Evolutionary conservation across 208 protist species (phyloP), one percentile per base, ranked within the genome.

Genomic region (Perkinsela sp.): DNA sequence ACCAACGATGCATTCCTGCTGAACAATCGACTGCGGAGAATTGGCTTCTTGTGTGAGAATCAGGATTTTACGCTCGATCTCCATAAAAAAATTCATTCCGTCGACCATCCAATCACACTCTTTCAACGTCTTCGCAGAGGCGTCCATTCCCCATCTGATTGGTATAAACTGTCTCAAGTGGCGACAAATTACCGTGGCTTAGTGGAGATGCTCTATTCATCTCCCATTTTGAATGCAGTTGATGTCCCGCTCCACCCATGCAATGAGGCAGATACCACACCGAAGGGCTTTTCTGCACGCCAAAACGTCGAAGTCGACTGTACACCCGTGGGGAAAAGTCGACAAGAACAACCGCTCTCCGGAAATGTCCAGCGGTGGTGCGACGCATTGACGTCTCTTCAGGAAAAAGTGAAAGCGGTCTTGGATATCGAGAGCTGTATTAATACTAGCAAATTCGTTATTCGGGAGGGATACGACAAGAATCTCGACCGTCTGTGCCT

Each of bases 1-100:
- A 65, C 73, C 0, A 76, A 65, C 29, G 70, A 75, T 30, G 1
- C 71, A 1, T n/a, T 30, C 31, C 16, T 48, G 16, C 28, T 74
- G 30, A 0, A 71, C 15, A 30, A 15, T 15, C 40, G 40, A 6
- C 40, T n/a, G 22, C 13, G 13, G 40, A 57, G 22, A 22, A 57
- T 57, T n/a, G 22, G 22, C 13, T 57, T n/a, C 40, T 22, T 57
- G 13, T n/a, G 13, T n/a, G 40, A 57, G 6, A 57, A 57, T 57
- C 40, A 57, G 22, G 40, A 57, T 22, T 57, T 57, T 22, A n/a
- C 13, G 13, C 40, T 57, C 13, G 22, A 57, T 6, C 40, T 57
- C 22, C 40, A 22, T n/a, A 57, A 6, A 6, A n/a, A 57, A 6
- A 57, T 57, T 57, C 40, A 22, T 6, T 22, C 6, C 22, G 40